Base-by-base conservation (phyloP, 805 yeast species). In the Limtongozyma cylindracea region DNA sequence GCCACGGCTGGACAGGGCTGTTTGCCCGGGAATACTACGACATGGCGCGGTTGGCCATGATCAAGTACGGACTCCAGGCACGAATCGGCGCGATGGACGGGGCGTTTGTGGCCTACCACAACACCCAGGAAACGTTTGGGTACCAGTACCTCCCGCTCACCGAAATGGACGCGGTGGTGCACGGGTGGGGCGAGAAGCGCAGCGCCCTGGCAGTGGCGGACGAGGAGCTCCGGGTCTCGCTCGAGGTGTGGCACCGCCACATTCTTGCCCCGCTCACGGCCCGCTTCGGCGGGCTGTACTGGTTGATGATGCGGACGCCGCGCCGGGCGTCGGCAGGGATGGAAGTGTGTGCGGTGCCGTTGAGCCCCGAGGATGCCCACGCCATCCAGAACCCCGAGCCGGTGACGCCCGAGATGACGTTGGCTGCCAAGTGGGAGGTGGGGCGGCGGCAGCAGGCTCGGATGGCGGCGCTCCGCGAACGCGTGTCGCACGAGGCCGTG, bases 61-160 rank as follows among this genome's bases (percentile, higher is more conserved):
- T 84, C 32, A 84, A 84, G 44, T 84, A 84, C 37, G 60, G 74
- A 3, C 52, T 84, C 31, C 96, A 88, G 42, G 96, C 94, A 0
- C 55, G 95, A 29, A 73, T 84, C 19, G 98, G 96, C 3, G 67
- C 73, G 33, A 84, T 88, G 96, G 95, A 82, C 43, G 98, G 98
- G 5, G 77, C 88, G 3, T 78, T 76, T 32, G 55, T 84, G 10
- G 94, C 94, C 0, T 84, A 69, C 41, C 98, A 84, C 41, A 84
- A 82, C 39, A 58, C 78, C 23, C 53, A 61, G 15, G 49, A 65
- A 21, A 60, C 82, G 32, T 77, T 84, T 43, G 98, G 95, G 3
- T 88, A 80, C 42, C 84, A 80, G 41, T 84, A 84, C 40, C 39
- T 84, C 14, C 82, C 92, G 1, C 46, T 82, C 22, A 43, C 49